phyloP scores from a whole-genome alignment of 352 stramenopile genomes.

The Pythium scleroteichum region DNA sequence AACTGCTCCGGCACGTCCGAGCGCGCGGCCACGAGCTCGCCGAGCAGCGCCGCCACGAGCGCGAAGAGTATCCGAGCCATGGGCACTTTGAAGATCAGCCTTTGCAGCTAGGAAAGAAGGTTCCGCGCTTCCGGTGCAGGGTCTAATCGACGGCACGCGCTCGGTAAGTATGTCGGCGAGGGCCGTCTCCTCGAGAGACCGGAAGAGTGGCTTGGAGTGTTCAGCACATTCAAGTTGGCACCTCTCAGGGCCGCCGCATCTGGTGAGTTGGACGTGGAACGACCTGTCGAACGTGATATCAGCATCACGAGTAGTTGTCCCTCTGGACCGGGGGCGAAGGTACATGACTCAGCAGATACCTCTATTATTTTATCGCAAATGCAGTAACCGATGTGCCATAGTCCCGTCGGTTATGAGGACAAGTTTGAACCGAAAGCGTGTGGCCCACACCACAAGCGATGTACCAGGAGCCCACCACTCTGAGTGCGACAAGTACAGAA shows the following conservation, averaged over 20 bases:
- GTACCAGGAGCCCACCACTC: too few relatives aligned
- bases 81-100: not conserved
- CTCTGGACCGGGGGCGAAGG: too few relatives aligned
- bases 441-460: too few relatives aligned
- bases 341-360: too few relatives aligned
- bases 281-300: not conserved
- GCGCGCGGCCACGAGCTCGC: not conserved
- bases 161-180: not conserved
- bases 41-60: not conserved
- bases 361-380: too few relatives aligned
- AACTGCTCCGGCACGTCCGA: slow-evolving; percentile 23
- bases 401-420: too few relatives aligned
- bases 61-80: not conserved
- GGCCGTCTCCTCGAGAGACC: not conserved
- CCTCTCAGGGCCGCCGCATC: slow-evolving; percentile 11
- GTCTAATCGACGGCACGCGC: not conserved
- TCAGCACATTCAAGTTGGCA: slow-evolving; percentile 27
- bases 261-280: slow-evolving; percentile 1
- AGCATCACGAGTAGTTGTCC: too few relatives aligned
- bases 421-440: too few relatives aligned
- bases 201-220: slow-evolving; percentile 12
- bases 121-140: not conserved
- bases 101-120: not conserved
- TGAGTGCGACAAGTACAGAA: too few relatives aligned
- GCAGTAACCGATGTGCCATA: too few relatives aligned